Conservation (phyloP, 1,284 basidiomycete species). For the Ustilago xerochloae region DNA sequence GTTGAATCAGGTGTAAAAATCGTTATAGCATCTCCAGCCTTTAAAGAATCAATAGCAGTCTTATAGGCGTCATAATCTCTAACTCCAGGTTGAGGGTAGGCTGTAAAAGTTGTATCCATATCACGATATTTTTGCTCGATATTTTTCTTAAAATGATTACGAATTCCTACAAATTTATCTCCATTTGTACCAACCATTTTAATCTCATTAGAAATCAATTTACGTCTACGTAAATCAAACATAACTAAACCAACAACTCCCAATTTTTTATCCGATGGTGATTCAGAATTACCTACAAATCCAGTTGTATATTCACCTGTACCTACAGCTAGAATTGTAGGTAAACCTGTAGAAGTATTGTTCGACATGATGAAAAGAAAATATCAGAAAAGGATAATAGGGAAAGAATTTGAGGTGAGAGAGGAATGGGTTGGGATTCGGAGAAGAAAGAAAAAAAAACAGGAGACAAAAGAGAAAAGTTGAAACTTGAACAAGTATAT, state of each 20-base stretch:
- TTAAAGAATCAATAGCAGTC: slow-evolving; percentile 81
- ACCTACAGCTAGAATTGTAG: slow-evolving; percentile 43
- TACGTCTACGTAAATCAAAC: slow-evolving; percentile 86
- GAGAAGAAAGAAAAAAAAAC: not conserved
- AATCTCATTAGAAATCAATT: slow-evolving; percentile 78
- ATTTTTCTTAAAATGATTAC: slow-evolving; percentile 82
- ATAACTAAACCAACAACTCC: slow-evolving; percentile 86
- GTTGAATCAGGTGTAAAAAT: slow-evolving; percentile 83
- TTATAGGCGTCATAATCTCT: slow-evolving; percentile 87
- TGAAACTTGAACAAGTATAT: too few species aligned
- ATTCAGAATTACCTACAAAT: slow-evolving; percentile 87
- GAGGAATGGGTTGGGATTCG: not conserved
- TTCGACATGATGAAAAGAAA: slow-evolving; percentile 1
- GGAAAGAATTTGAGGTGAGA: not conserved
- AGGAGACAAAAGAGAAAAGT: too few species aligned
- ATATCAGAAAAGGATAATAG: not conserved
- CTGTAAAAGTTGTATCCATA: slow-evolving; percentile 83
- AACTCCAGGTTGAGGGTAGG: slow-evolving; percentile 79
- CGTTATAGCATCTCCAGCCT: slow-evolving; percentile 85
- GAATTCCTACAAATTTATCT: slow-evolving; percentile 85
- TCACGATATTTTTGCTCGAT: slow-evolving; percentile 86
- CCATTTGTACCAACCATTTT: slow-evolving; percentile 86
- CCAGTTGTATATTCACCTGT: slow-evolving; percentile 79
- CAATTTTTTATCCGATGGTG: slow-evolving; percentile 92
- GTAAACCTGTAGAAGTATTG: too few species aligned